Evolutionary conservation across 176 grass and related monocot species (phyloP).

Genomic region (Sorghum bicolor): Sorghum_bicolor_NCBIv3 NC_012876.2:54435501-54436000

Average conservation of each 20-base stretch:
- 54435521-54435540: conserved; percentile 6
- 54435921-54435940: conserved; percentile 2
- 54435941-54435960: background rate
- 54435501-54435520: conserved; percentile 47
- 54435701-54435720: background rate
- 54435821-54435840: conserved; percentile 87
- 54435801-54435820: conserved; percentile 77
- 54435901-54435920: background rate
- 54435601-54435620: background rate
- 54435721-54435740: conserved; percentile 44
- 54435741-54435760: conserved; percentile 59
- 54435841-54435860: conserved; percentile 56
- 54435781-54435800: conserved; percentile 91
- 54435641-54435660: conserved; percentile 44
- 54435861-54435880: conserved; percentile 15
- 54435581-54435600: conserved; percentile 40
- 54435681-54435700: background rate
- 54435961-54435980: conserved; percentile 7
- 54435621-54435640: conserved; percentile 94
- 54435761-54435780: conserved; percentile 78
- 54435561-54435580: conserved; percentile 35
- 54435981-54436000: conserved; percentile 8
- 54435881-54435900: background rate
- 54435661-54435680: background rate
- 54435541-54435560: conserved; percentile 30